A percentile compares a stretch with the other conserved stretches of the same genome.
Evolutionary conservation across 306 rosid species (phyloP).

Genomic region (Quercus variabilis): DNA sequence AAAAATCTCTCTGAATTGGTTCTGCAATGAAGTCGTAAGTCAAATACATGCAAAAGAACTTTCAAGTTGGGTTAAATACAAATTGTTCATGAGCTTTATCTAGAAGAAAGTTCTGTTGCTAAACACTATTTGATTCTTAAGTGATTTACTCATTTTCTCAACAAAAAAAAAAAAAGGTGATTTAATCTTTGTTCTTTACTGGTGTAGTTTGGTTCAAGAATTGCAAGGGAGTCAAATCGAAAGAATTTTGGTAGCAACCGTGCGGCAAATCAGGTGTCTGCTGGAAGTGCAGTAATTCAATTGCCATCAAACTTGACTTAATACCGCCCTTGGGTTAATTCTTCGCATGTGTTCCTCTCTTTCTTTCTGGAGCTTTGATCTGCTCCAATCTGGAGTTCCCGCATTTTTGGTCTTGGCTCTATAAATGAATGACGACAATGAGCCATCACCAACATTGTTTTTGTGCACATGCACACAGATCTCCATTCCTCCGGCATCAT

Average conservation of each 20-base stretch:
- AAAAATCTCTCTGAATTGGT: not conserved
- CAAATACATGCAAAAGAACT: not conserved
- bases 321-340: not conserved
- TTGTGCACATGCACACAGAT: not conserved
- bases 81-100: not conserved
- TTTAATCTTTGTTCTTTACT: slow-evolving; percentile 17
- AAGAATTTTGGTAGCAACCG: slow-evolving; percentile 91
- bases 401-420: not conserved
- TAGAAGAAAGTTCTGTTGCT: not conserved
- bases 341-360: not conserved
- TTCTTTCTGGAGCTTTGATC: not conserved
- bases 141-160: slow-evolving; percentile 12
- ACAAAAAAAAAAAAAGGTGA: not conserved
- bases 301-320: slow-evolving; percentile 27
- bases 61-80: not conserved
- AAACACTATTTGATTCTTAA: not conserved
- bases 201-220: slow-evolving; percentile 92
- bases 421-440: not conserved
- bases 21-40: not conserved
- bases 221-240: slow-evolving; percentile 88
- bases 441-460: not conserved
- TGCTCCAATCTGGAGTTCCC: not conserved
- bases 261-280: slow-evolving; percentile 94
- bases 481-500: not conserved
- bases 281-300: slow-evolving; percentile 77